These are phyloP conservation scores for Fraxinus platypoda DNA, from an alignment of 305 asterid genomes.

Conservation along the genomic window DNA sequence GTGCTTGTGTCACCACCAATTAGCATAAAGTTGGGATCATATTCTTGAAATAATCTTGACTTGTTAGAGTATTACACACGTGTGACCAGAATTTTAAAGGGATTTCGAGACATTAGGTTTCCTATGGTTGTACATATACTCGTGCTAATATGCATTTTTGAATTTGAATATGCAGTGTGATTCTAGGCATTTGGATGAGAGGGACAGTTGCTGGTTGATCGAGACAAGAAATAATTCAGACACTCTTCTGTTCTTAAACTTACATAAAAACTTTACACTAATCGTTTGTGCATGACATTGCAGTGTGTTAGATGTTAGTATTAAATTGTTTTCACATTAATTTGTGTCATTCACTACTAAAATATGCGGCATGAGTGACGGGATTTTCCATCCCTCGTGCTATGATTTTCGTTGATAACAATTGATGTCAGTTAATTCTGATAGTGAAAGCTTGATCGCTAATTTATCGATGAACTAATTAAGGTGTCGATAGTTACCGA, in stretches of 20 bases:
- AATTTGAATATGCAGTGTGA: conserved; percentile 3
- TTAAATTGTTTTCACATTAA: too few relatives aligned
- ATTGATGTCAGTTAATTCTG: too few relatives aligned
- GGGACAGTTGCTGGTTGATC: neutral
- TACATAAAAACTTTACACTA: neutral
- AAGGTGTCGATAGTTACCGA: neutral
- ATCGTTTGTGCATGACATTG: neutral
- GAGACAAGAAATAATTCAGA: neutral
- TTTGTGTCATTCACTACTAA: neutral
- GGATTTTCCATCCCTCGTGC: neutral
- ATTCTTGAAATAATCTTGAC: neutral
- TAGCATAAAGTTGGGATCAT: neutral
- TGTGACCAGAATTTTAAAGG: neutral
- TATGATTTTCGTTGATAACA: neutral
- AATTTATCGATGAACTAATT: neutral
- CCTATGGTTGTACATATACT: neutral
- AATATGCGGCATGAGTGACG: neutral
- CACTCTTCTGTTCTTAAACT: neutral
- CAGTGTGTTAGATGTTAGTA: neutral
- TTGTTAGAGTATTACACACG: neutral
- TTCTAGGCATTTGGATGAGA: neutral
- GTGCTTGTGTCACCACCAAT: neutral
- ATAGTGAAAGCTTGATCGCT: neutral
- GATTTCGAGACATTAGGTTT: neutral
- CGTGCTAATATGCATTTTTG: neutral